These are phyloP conservation scores for Cynanchum wilfordii DNA, from an alignment of 257 asterid species.

Conservation along the genomic window DNA sequence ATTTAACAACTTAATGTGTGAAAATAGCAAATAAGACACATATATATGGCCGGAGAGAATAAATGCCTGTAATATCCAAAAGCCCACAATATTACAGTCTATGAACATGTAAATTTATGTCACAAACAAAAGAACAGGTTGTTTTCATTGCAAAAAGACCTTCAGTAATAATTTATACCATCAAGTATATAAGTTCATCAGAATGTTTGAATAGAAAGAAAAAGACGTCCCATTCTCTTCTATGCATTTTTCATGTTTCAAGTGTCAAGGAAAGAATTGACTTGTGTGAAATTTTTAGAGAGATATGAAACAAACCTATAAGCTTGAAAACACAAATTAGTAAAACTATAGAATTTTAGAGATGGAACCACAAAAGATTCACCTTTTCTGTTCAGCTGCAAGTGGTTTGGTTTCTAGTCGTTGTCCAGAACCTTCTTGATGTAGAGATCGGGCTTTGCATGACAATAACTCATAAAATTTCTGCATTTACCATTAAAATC, in stretches of 20 bases:
- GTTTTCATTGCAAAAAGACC: neutral
- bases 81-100: neutral
- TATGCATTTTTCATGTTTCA: neutral
- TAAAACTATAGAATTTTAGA: neutral
- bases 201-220: neutral
- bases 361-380: neutral
- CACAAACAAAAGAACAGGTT: neutral
- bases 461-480: constrained; percentile 67
- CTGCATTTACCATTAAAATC: constrained; percentile 29
- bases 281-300: neutral
- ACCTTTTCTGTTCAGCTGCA: constrained; percentile 92
- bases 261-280: neutral
- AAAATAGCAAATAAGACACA: too few species aligned
- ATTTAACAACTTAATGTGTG: too few species aligned
- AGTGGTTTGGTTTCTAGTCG: constrained; percentile 84
- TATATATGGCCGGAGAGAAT: neutral
- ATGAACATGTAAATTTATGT: neutral
- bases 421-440: constrained; percentile 68
- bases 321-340: neutral
- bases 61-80: neutral
- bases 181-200: neutral
- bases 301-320: neutral
- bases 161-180: neutral
- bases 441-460: constrained; percentile 65
- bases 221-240: neutral